phyloP scores from a whole-genome alignment of 345 rosid species.

The Murraya paniculata region DNA sequence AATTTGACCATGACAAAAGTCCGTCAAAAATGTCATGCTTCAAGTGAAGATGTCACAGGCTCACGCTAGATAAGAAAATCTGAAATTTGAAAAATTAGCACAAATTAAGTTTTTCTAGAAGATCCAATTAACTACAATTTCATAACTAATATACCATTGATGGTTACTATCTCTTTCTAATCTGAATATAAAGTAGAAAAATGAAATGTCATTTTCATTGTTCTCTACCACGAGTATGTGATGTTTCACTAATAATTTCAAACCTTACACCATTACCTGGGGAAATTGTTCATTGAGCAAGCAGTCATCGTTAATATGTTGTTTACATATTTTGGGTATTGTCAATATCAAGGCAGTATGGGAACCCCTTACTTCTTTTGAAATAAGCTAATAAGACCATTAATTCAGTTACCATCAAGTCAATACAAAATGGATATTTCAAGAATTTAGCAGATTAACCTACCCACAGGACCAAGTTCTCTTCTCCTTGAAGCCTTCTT shows the following conservation, averaged over 20 bases:
- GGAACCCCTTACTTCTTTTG: not conserved
- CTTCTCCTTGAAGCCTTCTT: constrained; percentile 75
- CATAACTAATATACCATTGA: not conserved
- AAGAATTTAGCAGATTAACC: constrained; percentile 29
- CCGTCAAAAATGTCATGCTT: not conserved
- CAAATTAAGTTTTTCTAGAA: not conserved
- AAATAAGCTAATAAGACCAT: constrained; percentile 12
- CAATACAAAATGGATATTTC: constrained; percentile 21
- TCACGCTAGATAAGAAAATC: not conserved
- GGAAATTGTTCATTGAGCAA: constrained; percentile 13
- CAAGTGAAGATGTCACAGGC: not conserved
- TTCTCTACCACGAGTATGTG: not conserved
- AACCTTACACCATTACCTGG: not conserved
- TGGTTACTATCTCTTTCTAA: not conserved
- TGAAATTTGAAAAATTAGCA: not conserved
- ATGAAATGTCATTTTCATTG: constrained; percentile 12
- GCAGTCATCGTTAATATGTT: constrained; percentile 4
- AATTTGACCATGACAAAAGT: not conserved
- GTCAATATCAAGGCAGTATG: constrained; percentile 15
- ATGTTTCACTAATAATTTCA: not conserved
- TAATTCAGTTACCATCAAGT: constrained; percentile 26
- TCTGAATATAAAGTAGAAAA: not conserved
- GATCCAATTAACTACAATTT: not conserved
- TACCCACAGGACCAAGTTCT: constrained; percentile 94
- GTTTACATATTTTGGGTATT: constrained; percentile 2